Evolutionary conservation across 495 filamentous ascomycete genomes (phyloP).

Genomic region (Cercophora newfieldiana): DNA sequence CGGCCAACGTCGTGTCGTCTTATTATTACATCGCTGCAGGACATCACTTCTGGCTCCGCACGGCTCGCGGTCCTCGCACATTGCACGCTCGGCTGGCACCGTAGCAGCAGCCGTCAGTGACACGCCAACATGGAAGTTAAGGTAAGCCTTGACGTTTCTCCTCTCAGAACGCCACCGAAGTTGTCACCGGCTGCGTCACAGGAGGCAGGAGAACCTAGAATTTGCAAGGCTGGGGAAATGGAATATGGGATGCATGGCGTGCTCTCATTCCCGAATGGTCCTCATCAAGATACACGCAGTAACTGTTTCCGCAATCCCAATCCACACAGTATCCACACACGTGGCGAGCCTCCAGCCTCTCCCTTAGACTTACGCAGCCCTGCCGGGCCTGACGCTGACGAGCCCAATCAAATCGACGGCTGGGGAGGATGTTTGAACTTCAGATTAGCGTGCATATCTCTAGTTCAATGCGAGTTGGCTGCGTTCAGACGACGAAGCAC

Average conservation of each 20-base stretch:
- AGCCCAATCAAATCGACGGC: not conserved
- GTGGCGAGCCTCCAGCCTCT: slow-evolving; percentile 3
- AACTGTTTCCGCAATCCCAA: not conserved
- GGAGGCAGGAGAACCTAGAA: not conserved
- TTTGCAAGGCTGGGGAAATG: not conserved
- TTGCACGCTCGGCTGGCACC: not conserved
- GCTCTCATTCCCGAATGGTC: not conserved
- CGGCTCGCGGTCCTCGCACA: not conserved
- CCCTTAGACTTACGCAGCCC: slow-evolving; percentile 5
- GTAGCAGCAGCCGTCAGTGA: not conserved
- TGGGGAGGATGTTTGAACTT: not conserved
- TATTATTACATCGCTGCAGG: slow-evolving; percentile 3
- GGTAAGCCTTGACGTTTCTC: not conserved
- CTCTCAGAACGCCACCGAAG: not conserved
- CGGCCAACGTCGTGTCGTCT: not conserved
- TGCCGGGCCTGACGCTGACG: not conserved
- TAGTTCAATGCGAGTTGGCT: not conserved
- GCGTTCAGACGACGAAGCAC: not conserved
- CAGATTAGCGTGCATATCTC: not conserved
- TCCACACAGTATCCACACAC: not conserved
- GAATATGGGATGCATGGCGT: not conserved
- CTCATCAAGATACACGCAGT: not conserved
- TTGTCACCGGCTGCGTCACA: not conserved
- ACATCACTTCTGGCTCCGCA: slow-evolving; percentile 1
- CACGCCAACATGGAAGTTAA: not conserved